Evolutionary conservation across 2,329 filamentous ascomycete genomes (phyloP), one percentile per base, ranked within the genome.

Genomic region (Penicillium concentricum): DNA sequence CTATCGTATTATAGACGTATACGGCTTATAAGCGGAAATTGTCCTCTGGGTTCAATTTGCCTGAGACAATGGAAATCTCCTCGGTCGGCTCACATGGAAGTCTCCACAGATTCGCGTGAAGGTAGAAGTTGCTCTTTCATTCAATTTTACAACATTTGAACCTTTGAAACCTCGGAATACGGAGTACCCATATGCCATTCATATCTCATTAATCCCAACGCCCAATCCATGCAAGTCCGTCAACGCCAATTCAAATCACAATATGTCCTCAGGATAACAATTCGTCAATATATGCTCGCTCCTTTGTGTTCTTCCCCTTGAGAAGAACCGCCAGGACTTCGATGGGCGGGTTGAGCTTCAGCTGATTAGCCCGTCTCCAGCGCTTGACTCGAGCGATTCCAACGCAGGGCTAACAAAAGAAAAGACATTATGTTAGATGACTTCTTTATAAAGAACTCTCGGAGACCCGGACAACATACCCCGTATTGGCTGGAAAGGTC

Each of bases 401-500:
- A 51, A 96, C 89, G 69, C 91, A 96, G 2, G 94, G 94, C 91
- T 96, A 68, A 43, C 56, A 39, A 32, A 4, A 35, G 52, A 41
- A 32, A 13, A 26, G 38, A 18, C 3, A 22, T 22, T 2, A 24
- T 37, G 47, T 62, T 62, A 65, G 39, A 22, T 18, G 4, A n/a
- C 30, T 8, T 34, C 1, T 8, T 12, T 5, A 3, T 35, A 12
- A 10, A 22, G 9, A 13, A 6, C 43, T 51, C 38, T 9, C 3
- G 2, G 7, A 9, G 5, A 42, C 15, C 28, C 2, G 44, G 47
- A 26, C 34, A n/a, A 86, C 90, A 79, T 85, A 96, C 92, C 55
- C 94, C 94, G 73, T 90, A 99, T 68, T 96, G 90, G 58, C 84
- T 90, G 69, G 88, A 94, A 63, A 96, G 88, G 72, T 99, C 94